Evolutionary conservation across 2,329 filamentous ascomycete species (phyloP), one percentile per base, ranked within the genome.

Genomic region (Pseudogymnoascus sp.): DNA sequence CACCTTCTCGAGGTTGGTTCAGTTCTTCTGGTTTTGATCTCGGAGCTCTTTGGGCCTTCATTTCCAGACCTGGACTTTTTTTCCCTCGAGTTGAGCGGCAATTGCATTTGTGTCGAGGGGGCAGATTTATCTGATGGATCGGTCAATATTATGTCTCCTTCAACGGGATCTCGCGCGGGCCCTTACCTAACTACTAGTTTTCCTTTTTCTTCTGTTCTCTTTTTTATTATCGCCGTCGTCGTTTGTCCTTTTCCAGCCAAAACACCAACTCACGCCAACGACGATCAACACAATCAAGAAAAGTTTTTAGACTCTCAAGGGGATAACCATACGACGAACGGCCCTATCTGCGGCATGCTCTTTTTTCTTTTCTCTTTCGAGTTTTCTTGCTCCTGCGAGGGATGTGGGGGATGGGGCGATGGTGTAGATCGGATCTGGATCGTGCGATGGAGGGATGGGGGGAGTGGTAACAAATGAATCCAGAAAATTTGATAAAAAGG

Each of bases 11-110:
- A 26, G 23, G 23, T 3, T n/a, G n/a, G 23, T 26, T 26, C 23
- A 26, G 23, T 26, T 26, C 23, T n/a, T 62, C 62, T 62, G 57
- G 21, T 15, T 64, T 63, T 36, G 35, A 36, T 36, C 15, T 36
- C 35, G 35, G 35, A 36, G 35, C 35, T 36, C 35, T 36, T 36
- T 36, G 35, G 35, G 35, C 35, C n/a, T 40, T 40, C 36, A n/a
- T 9, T 40, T 40, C 36, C 36, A 40, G 31, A 40, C n/a, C n/a
- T n/a, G n/a, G n/a, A n/a, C 36, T 40, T n/a, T 40, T 7, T 3
- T 10, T n/a, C n/a, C 17, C 17, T 40, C n/a, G 15, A 40, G n/a
- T 17, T 40, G 15, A n/a, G 36, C n/a, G 36, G 6, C 8, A 9
- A 17, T 7, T 6, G 15, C n/a, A 9, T 19, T 40, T 40, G 10